Base-by-base conservation (phyloP, 768 basidiomycete species). In the Mycena galericulata region DNA sequence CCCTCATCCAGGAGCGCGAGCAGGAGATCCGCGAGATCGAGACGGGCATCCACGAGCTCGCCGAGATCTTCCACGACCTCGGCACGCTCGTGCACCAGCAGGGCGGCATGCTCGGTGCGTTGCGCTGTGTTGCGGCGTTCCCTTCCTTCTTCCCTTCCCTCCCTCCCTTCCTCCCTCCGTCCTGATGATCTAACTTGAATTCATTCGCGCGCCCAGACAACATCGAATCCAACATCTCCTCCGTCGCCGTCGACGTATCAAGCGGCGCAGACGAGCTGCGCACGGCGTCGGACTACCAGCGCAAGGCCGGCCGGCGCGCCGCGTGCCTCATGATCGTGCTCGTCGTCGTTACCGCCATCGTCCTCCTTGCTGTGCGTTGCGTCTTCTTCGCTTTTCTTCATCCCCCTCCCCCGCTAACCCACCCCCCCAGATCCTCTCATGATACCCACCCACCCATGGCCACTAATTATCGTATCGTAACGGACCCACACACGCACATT, bases 11-110 rank as follows among this genome's bases (percentile, higher is more conserved):
- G 57, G 98, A 99, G 76, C 92, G 98, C 20, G 97, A 99, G 78
- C 86, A 85, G 0, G 98, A 99, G 75, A 99, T 99, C 61, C 89
- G 93, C 56, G 96, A 98, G 76, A 99, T 99, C 57, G 98, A 99
- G 79, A 91, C 89, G 9, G 97, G 98, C 9, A 98, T 99, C 62
- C 95, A 97, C 75, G 97, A 99, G 79, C 81, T 99, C 50, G 89
- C 94, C 29, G 95, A 98, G 79, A 98, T 99, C 75, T 99, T 99
- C 86, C 89, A 94, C 55, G 97, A 99, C 80, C 82, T 99, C 50
- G 97, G 97, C 47, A 97, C 96, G 18, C 85, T 99, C 50, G 97
- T 99, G 1, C 89, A 90, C 66, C 95, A 98, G 77, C 98, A 99
- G 78, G 97, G 97, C 15, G 88, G 89, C 56, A 95, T 99, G 93